Conservation (phyloP, 1,284 basidiomycete species). For the Golubevia pallescens region DNA sequence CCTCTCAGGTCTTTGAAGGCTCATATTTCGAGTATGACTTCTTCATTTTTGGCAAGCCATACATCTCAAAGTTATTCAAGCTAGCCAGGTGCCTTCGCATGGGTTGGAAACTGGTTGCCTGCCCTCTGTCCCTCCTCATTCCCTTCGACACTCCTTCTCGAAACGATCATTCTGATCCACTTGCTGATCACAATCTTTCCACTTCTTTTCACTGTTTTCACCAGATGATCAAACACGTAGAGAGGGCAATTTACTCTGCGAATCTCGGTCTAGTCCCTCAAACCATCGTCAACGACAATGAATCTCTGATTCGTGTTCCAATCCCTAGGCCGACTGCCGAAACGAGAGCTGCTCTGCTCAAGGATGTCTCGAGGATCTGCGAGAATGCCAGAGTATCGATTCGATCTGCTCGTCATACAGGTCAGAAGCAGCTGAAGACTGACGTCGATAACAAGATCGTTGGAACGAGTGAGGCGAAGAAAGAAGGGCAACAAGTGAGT, state of each 20-base stretch:
- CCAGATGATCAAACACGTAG: constrained; percentile 53
- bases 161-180: background rate
- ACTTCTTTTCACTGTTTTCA: background rate
- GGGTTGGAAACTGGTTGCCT: background rate
- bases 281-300: constrained; percentile 29
- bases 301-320: constrained; percentile 47
- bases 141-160: background rate
- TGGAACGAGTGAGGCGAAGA: constrained; percentile 40
- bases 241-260: constrained; percentile 50
- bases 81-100: no score
- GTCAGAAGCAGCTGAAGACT: constrained; percentile 55
- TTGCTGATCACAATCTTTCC: background rate
- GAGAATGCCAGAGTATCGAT: constrained; percentile 56
- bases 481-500: constrained; percentile 39
- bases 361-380: constrained; percentile 49
- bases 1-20: background rate
- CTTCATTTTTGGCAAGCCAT: no score
- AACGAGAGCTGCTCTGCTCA: constrained; percentile 40
- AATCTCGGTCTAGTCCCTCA: constrained; percentile 51
- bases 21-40: background rate
- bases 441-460: constrained; percentile 53
- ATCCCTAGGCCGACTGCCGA: constrained; percentile 51
- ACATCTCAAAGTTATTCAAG: no score
- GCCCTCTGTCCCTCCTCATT: background rate
- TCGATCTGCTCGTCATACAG: constrained; percentile 42